phyloP scores from a whole-genome alignment of 441 rosid genomes.

The Macaranga tanarius region DNA sequence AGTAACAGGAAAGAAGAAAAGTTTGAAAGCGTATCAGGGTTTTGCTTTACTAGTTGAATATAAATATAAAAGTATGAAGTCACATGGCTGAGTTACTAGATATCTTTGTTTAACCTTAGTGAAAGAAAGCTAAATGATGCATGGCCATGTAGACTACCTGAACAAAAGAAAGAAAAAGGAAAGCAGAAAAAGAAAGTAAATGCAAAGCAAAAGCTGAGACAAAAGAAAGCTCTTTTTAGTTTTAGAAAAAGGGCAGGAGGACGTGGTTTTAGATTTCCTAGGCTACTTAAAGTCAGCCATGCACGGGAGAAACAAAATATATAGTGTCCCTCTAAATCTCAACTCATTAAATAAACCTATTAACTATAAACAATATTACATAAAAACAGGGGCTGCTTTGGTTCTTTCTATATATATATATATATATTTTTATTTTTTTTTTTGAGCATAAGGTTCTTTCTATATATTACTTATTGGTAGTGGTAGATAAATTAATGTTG shows the following conservation, averaged over 20 bases:
- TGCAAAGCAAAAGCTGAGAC: constrained; percentile 34
- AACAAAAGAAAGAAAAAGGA: not conserved
- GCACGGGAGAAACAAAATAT: constrained; percentile 4
- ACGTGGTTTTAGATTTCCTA: constrained; percentile 17
- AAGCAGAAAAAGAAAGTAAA: not conserved
- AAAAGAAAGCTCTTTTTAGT: constrained; percentile 17
- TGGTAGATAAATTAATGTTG: no score
- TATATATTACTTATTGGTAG: no score
- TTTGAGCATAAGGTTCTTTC: no score
- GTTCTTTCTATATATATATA: no score
- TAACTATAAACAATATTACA: no score
- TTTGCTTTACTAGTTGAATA: not conserved
- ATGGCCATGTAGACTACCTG: not conserved
- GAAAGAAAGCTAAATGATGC: not conserved
- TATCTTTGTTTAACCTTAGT: not conserved
- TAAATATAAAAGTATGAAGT: not conserved
- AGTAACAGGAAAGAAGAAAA: not conserved
- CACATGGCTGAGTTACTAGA: not conserved
- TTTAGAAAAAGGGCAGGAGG: not conserved
- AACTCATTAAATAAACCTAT: no score
- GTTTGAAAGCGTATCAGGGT: not conserved
- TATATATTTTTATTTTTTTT: no score
- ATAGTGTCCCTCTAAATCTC: not conserved
- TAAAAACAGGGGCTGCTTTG: no score
- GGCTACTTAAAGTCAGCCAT: constrained; percentile 21